Base-by-base conservation (phyloP, 2,329 filamentous ascomycete genomes). In the Ploettnerulaceae sp. region DNA sequence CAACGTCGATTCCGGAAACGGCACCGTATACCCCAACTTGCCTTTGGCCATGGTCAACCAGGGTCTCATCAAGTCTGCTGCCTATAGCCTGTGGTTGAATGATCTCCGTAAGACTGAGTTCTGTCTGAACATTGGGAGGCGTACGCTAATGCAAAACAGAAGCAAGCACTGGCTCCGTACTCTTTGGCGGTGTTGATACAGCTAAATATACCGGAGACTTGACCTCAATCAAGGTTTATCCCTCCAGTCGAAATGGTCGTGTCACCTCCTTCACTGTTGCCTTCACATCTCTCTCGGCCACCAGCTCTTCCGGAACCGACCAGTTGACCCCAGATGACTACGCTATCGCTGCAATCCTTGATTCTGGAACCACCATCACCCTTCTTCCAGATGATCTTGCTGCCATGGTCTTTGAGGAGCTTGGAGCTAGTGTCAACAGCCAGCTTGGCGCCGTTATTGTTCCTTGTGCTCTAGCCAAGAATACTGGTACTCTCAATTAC, bases 301-400 rank as follows among this genome's bases (percentile, higher is more conserved):
- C 57, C 31, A 56, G 49, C 39, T 57, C 56, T 22, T 59, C 59
- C 6, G 77, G 77, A 8, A 69, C 62, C 39, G 60, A 62, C 45
- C 50, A 57, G 24, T 46, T 65, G 21, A 64, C 61, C 4, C 40
- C 58, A 3, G 17, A 46, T 7, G 54, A 57, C 48, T 67, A 66
- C 29, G 64, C 80, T 0, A 62, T 70, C 7, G 64, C 71, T 21
- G 71, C 77, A 22, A 72, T 81, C 39, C 71, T 86, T 20, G 82
- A 86, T 64, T 82, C 78, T 11, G 84, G 84, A 47, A 82, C 78
- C 51, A 84, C 79, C 32, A 68, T 86, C 45, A 83, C 77, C 63
- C 79, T 82, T 52, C 72, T 89, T 2, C 84, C 84, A 2, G 67
- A 76, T 49, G 59, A 68, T 24, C 64, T 85, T 48, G 73, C 78